A percentile compares a stretch with the other conserved stretches of the same genome.
Conservation (phyloP, 148 eudicot genomes). For the Oxyria digyna region DNA sequence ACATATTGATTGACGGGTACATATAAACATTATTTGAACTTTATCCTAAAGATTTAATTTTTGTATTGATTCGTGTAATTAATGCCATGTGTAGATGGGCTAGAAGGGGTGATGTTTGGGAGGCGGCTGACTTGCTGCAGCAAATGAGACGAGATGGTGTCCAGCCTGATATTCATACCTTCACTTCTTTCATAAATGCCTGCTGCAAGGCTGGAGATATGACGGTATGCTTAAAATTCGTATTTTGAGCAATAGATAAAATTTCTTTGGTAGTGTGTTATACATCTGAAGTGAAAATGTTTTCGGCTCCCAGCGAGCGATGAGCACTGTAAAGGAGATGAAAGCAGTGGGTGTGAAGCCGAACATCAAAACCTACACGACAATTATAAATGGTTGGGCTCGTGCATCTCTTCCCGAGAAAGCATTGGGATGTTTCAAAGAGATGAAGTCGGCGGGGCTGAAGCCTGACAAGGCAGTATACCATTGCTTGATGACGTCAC, state of each 20-base stretch:
- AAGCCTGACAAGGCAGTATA: constrained; percentile 89
- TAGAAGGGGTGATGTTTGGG: constrained; percentile 99
- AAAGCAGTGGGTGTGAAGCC: constrained; percentile 68
- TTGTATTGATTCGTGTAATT: not conserved
- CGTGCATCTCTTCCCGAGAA: constrained; percentile 91
- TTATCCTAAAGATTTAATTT: not conserved
- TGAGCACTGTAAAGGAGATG: constrained; percentile 65
- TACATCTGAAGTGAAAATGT: not conserved
- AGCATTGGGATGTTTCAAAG: constrained; percentile 64
- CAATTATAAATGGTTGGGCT: constrained; percentile 90
- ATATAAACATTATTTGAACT: constrained; percentile 11
- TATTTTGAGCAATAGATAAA: not conserved
- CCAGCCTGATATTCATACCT: constrained; percentile 89
- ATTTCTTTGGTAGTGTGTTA: not conserved
- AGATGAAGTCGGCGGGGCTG: constrained; percentile 62
- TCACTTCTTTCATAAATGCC: constrained; percentile 85
- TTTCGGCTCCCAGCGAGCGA: constrained; percentile 40
- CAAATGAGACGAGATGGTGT: constrained; percentile 90
- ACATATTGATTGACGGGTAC: constrained; percentile 94
- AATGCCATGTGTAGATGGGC: constrained; percentile 64
- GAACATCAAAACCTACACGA: constrained; percentile 78
- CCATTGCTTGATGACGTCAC: constrained; percentile 85
- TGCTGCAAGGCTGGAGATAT: constrained; percentile 99
- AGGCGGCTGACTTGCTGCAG: constrained; percentile 92
- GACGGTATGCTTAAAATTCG: constrained; percentile 38